Conservation (phyloP, 2,329 filamentous ascomycete species). For the Hypoxylon sp. region DNA sequence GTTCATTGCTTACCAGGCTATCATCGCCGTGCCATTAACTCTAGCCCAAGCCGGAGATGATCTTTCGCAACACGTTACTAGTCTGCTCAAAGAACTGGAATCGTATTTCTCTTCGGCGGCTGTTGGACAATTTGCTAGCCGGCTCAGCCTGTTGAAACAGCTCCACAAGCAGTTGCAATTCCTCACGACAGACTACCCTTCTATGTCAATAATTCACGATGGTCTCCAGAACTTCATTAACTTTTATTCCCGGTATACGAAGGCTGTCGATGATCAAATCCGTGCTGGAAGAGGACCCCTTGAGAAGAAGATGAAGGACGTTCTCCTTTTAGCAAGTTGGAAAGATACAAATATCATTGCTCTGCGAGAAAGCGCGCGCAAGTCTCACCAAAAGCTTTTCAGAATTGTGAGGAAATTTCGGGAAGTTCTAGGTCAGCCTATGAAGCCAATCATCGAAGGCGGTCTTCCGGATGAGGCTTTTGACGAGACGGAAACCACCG, state of each 20-base stretch:
- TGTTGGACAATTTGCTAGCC: constrained; percentile 82
- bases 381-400: constrained; percentile 93
- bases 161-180: constrained; percentile 75
- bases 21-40: constrained; percentile 81
- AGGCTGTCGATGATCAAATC: constrained; percentile 75
- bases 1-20: constrained; percentile 94
- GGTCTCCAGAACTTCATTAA: constrained; percentile 82
- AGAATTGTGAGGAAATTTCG: constrained; percentile 93
- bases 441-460: constrained; percentile 73
- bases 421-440: constrained; percentile 80
- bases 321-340: constrained; percentile 96
- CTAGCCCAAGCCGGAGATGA: constrained; percentile 72
- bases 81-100: constrained; percentile 82
- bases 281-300: constrained; percentile 77
- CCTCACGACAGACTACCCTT: constrained; percentile 71
- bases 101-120: constrained; percentile 84
- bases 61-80: constrained; percentile 74
- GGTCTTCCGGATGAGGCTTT: constrained; percentile 69
- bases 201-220: constrained; percentile 70
- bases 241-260: constrained; percentile 81
- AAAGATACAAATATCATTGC: constrained; percentile 97
- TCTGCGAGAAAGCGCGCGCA: constrained; percentile 87
- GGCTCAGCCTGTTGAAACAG: constrained; percentile 78
- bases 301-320: constrained; percentile 94
- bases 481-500: constrained; percentile 23